phyloP scores from a whole-genome alignment of 768 basidiomycete genomes.

The Nevesoporus exiguus region DNA sequence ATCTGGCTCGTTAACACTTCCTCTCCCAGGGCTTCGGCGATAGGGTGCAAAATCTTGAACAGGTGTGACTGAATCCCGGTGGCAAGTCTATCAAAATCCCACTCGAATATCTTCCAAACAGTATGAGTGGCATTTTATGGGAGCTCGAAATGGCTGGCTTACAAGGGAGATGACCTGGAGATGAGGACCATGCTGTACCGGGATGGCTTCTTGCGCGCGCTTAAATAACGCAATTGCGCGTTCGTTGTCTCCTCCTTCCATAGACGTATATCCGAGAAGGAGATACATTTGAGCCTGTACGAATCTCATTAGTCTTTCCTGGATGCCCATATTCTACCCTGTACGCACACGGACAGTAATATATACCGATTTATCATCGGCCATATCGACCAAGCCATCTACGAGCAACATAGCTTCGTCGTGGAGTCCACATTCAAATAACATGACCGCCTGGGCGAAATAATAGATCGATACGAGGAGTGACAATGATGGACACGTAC shows the following conservation, averaged over 20 bases:
- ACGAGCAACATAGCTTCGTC: neutral
- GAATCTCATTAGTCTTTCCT: neutral
- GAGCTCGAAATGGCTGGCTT: neutral
- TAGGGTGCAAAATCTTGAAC: neutral
- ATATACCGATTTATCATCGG: neutral
- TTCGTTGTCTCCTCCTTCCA: neutral
- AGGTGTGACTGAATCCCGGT: neutral
- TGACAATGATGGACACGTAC: neutral
- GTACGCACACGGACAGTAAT: neutral
- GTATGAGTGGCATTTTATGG: neutral
- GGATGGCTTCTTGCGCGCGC: neutral
- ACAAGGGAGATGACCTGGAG: neutral
- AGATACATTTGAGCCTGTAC: neutral
- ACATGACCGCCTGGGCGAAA: neutral
- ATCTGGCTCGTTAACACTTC: neutral
- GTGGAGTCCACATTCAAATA: neutral
- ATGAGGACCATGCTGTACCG: neutral
- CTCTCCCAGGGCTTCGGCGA: neutral
- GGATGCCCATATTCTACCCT: neutral
- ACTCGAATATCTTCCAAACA: neutral
- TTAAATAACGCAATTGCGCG: neutral
- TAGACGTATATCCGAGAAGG: neutral
- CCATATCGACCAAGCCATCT: neutral
- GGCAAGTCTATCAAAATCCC: neutral
- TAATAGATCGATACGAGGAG: neutral